phyloP scores from a whole-genome alignment of 345 rosid genomes.

The Populus pruinosa region DNA sequence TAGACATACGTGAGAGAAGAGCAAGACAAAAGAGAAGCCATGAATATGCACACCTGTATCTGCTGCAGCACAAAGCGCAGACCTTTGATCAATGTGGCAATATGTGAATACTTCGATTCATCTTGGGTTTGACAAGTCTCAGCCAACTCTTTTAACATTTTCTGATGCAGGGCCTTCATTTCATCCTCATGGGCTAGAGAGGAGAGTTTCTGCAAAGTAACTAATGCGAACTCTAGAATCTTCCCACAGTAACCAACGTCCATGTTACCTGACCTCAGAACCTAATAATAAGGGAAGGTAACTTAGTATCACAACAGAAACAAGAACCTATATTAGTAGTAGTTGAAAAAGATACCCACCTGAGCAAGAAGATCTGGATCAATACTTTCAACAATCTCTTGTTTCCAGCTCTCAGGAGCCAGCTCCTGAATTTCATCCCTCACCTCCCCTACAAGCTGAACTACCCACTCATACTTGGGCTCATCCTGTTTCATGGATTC shows the following conservation, averaged over 20 bases:
- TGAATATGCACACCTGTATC: constrained; percentile 56
- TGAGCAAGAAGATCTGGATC: constrained; percentile 76
- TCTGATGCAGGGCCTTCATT: constrained; percentile 47
- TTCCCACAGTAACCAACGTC: constrained; percentile 71
- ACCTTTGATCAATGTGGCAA: constrained; percentile 69
- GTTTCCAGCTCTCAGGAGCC: constrained; percentile 82
- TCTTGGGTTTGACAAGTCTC: constrained; percentile 47
- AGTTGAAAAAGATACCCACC: constrained; percentile 34
- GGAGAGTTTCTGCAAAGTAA: constrained; percentile 73
- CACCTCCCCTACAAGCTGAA: constrained; percentile 79
- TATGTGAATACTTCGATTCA: constrained; percentile 42
- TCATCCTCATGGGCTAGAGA: constrained; percentile 66
- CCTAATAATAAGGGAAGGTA: constrained; percentile 33
- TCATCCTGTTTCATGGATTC: constrained; percentile 61
- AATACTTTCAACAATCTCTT: constrained; percentile 60
- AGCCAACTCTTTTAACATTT: constrained; percentile 57
- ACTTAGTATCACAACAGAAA: neutral
- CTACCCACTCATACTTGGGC: constrained; percentile 60
- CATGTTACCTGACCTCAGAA: constrained; percentile 65
- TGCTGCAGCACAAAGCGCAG: constrained; percentile 77
- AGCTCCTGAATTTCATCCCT: constrained; percentile 83
- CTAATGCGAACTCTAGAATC: constrained; percentile 71
- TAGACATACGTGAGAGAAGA: too few species aligned
- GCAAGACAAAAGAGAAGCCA: neutral
- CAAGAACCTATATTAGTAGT: neutral